Conservation (phyloP, 2,329 filamentous ascomycete species). For the Ophioceras dolichostomum region DNA sequence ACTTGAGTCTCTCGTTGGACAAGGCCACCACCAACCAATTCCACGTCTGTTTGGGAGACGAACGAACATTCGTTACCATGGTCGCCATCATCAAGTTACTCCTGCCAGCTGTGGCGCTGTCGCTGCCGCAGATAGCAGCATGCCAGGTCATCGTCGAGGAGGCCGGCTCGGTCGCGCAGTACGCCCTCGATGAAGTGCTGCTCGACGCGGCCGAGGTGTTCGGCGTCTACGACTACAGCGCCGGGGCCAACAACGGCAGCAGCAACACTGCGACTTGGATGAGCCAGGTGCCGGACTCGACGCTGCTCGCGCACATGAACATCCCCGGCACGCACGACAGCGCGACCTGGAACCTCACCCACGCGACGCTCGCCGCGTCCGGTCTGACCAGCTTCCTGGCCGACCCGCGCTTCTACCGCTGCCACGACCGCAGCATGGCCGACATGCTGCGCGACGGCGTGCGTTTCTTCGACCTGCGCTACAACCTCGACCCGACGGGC, state of each 20-base stretch:
- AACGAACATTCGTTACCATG: too few species aligned
- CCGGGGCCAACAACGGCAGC: slow-evolving; percentile 4
- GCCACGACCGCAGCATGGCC: slow-evolving; percentile 23
- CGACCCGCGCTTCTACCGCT: slow-evolving; percentile 19
- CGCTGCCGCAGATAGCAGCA: too few species aligned
- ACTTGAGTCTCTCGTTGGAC: too few species aligned
- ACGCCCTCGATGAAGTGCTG: slow-evolving; percentile 28
- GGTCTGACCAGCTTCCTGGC: background rate
- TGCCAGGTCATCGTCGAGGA: too few species aligned
- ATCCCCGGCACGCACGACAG: slow-evolving; percentile 38
- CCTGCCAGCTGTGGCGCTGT: too few species aligned
- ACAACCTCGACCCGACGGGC: slow-evolving; percentile 31
- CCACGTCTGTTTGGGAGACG: too few species aligned
- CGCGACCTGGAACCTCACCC: slow-evolving; percentile 38
- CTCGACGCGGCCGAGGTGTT: slow-evolving; percentile 28
- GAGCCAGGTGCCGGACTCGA: slow-evolving; percentile 26
- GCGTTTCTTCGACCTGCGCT: slow-evolving; percentile 36
- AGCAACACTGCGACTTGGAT: slow-evolving; percentile 31
- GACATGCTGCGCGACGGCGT: slow-evolving; percentile 30
- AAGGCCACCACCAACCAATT: too few species aligned
- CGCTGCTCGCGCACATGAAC: slow-evolving; percentile 29
- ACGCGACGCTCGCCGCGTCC: slow-evolving; percentile 12
- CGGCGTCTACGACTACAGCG: slow-evolving; percentile 17
- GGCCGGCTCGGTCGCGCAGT: too few species aligned
- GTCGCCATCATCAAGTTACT: too few species aligned